phyloP scores from a whole-genome alignment of 495 filamentous ascomycete genomes.

The Xylaria curta region DNA sequence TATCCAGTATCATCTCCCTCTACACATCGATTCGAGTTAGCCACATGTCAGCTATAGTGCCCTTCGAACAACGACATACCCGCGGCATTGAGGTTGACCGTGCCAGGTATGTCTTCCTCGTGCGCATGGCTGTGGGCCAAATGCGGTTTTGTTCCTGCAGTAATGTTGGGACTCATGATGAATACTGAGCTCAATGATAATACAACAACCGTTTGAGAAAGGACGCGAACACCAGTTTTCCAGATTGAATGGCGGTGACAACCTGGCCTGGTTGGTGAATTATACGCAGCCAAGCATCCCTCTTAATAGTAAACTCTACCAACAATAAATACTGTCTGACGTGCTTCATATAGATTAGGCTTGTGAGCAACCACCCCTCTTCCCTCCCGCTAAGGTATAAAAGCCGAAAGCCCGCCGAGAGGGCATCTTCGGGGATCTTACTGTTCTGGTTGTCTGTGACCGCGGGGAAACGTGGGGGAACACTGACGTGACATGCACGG shows the following conservation, averaged over 20 bases:
- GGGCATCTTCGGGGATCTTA: slow-evolving; percentile 20
- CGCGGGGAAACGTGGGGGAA: slow-evolving; percentile 22
- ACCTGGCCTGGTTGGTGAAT: slow-evolving; percentile 1
- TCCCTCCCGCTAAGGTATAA: slow-evolving; percentile 14
- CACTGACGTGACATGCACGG: slow-evolving; percentile 16
- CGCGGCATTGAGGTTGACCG: slow-evolving; percentile 59
- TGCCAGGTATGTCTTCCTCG: slow-evolving; percentile 64
- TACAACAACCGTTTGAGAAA: neutral
- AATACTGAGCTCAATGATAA: neutral
- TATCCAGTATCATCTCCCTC: slow-evolving; percentile 69
- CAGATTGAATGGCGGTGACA: neutral
- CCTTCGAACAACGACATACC: slow-evolving; percentile 34
- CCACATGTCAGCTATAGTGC: slow-evolving; percentile 1
- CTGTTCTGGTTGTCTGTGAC: slow-evolving; percentile 10
- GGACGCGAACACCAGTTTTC: neutral
- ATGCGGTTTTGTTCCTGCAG: slow-evolving; percentile 20
- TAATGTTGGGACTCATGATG: slow-evolving; percentile 3
- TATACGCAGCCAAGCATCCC: neutral
- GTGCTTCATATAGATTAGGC: slow-evolving; percentile 10
- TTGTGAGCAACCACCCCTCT: slow-evolving; percentile 4
- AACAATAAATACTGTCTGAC: neutral
- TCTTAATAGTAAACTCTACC: neutral
- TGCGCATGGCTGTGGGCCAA: slow-evolving; percentile 59
- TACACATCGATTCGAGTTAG: slow-evolving; percentile 27
- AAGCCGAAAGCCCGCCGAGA: neutral